Base-by-base conservation (phyloP, 2,329 filamentous ascomycete genomes). In the Cladosporium sp. region DNA sequence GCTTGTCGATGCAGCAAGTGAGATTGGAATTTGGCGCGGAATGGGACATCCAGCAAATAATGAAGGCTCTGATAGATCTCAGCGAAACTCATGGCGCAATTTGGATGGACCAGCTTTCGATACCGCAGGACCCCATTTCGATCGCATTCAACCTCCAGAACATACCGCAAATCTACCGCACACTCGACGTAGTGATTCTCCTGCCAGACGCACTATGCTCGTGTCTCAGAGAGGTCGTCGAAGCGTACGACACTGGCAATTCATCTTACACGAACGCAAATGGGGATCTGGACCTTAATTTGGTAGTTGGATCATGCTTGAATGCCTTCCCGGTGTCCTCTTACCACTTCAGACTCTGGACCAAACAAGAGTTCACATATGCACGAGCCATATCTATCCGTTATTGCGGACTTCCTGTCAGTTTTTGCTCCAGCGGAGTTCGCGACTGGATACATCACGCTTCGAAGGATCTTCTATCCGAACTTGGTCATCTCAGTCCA, bases 21-120 rank as follows among this genome's bases (percentile, higher is more conserved):
- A 19, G 18, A 7, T 29, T 43, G 15, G 27, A 20, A n/a, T 33
- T 43, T 15, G 40, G 40, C 6, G 9, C 7, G n/a, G 40, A 43
- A 8, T 43, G 40, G 40, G 40, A 43, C 5, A 5, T 43, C 4
- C 3, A 32, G 13, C 7, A 9, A n/a, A 16, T 43, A 3, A 43
- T 43, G 29, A 33, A 7, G 2, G 15, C 27, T 35, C 20, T 43
- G 16, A 27, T 43, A 9, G 16, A 8, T 7, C 29, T 43, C 18
- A 43, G 29, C 11, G 15, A 43, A 6, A 13, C 12, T 8, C 40
- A 43, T 11, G 18, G 40, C 9, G 40, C 40, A 7, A 13, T 43
- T 12, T 43, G 40, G 40, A 15, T 43, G 11, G 40, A 43, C n/a
- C 29, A 35, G 33, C 16, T 43, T 18, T 43, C 40, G 16, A 43